Conservation (phyloP, 2,329 filamentous ascomycete species). For the Fusarium bulbicola region DNA sequence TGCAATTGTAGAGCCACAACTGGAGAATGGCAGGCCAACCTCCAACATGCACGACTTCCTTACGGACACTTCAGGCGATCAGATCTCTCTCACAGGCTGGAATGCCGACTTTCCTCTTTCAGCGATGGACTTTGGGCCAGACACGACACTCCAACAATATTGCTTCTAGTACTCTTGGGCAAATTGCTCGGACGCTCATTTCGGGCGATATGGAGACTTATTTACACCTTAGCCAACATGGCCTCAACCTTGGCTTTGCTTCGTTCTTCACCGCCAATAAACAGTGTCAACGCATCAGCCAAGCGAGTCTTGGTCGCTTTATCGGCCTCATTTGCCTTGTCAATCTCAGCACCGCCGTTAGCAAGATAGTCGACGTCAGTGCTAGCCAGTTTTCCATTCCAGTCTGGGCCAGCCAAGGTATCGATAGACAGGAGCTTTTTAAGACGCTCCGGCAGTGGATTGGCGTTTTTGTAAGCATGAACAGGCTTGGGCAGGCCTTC, state of each 20-base stretch:
- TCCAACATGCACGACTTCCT: not conserved
- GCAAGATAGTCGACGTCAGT: slow-evolving; percentile 58
- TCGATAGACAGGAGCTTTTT: slow-evolving; percentile 50
- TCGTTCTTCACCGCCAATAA: slow-evolving; percentile 50
- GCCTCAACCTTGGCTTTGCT: slow-evolving; percentile 51
- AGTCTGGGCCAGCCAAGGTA: slow-evolving; percentile 49
- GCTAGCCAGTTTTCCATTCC: slow-evolving; percentile 51
- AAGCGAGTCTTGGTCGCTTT: slow-evolving; percentile 49
- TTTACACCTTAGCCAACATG: slow-evolving; percentile 23
- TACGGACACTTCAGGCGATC: not conserved
- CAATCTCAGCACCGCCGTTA: slow-evolving; percentile 53
- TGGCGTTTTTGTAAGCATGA: slow-evolving; percentile 50
- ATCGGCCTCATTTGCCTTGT: slow-evolving; percentile 54
- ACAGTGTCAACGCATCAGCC: slow-evolving; percentile 52
- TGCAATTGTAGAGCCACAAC: not conserved
- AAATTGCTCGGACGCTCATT: not conserved
- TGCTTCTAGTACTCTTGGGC: not conserved
- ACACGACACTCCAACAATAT: not conserved
- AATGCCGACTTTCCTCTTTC: not conserved
- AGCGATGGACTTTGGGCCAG: not conserved
- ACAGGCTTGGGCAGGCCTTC: slow-evolving; percentile 51
- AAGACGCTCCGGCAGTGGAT: slow-evolving; percentile 47
- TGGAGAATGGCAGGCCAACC: not conserved
- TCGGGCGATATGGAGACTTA: not conserved
- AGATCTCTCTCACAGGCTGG: not conserved